phyloP scores from a whole-genome alignment of 192 early-diverging fungal genomes.

The Coemansia erecta region DNA sequence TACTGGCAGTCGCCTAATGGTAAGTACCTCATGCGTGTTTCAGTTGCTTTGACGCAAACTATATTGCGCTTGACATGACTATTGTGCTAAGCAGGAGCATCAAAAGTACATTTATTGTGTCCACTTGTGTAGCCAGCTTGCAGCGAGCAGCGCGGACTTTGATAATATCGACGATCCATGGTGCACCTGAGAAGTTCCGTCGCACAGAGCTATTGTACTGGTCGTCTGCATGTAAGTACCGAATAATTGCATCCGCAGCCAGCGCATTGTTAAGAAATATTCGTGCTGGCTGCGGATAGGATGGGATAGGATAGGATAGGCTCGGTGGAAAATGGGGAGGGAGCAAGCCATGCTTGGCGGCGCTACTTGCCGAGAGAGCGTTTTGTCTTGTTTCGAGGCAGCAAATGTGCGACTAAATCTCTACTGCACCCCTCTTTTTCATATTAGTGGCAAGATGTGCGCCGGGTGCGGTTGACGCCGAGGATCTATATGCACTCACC shows the following conservation, averaged over 20 bases:
- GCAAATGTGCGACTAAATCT: too few relatives aligned
- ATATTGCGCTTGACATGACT: not conserved
- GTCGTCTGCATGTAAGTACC: constrained; percentile 48
- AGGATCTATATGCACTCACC: constrained; percentile 40
- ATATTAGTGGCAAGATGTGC: constrained; percentile 43
- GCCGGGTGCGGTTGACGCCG: constrained; percentile 30
- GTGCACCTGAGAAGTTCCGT: constrained; percentile 36
- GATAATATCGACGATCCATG: constrained; percentile 43
- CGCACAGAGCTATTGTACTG: constrained; percentile 49
- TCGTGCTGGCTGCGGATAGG: too few relatives aligned
- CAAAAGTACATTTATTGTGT: not conserved
- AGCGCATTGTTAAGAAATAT: too few relatives aligned
- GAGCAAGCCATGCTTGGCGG: not conserved
- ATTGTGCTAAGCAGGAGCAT: too few relatives aligned
- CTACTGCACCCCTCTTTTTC: not conserved
- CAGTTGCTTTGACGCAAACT: not conserved
- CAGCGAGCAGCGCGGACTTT: constrained; percentile 52
- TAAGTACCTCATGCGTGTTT: constrained; percentile 1
- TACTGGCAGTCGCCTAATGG: constrained; percentile 47
- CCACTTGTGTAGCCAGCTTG: constrained; percentile 26
- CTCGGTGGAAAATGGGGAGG: not conserved
- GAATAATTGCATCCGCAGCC: too few relatives aligned
- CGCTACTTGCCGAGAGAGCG: not conserved
- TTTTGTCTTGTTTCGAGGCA: too few relatives aligned
- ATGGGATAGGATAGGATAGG: too few relatives aligned